Percentiles rank a stretch among this genome's conserved stretches.
Evolutionary conservation across 2,329 filamentous ascomycete species (phyloP).

Genomic region (Epichloe uncinata): DNA sequence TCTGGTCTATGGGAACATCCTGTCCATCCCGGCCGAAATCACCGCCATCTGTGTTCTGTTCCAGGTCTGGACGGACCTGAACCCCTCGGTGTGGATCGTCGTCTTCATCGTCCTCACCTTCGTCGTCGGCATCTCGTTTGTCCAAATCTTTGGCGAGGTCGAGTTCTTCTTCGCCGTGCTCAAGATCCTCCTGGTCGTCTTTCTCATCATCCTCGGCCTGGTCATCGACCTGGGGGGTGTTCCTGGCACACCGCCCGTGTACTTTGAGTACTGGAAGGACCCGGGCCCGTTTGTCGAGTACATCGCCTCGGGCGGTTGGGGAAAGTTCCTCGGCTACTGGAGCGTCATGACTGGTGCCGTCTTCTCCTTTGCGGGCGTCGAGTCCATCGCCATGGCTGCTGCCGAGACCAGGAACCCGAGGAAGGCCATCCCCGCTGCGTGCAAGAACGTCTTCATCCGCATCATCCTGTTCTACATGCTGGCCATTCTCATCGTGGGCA

Average conservation of each 20-base stretch:
- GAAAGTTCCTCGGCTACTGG: slow-evolving; percentile 53
- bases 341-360: slow-evolving; percentile 50
- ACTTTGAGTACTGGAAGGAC: slow-evolving; percentile 56
- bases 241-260: slow-evolving; percentile 42
- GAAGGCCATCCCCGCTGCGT: slow-evolving; percentile 39
- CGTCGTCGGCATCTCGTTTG: slow-evolving; percentile 42
- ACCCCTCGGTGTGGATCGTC: slow-evolving; percentile 35
- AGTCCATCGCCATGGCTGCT: slow-evolving; percentile 47
- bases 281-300: slow-evolving; percentile 57
- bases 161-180: slow-evolving; percentile 38
- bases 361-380: slow-evolving; percentile 55
- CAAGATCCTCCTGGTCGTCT: slow-evolving; percentile 48
- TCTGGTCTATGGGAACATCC: slow-evolving; percentile 39
- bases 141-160: slow-evolving; percentile 47
- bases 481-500: slow-evolving; percentile 56
- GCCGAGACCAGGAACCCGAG: slow-evolving; percentile 44
- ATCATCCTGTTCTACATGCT: slow-evolving; percentile 51
- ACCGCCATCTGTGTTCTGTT: slow-evolving; percentile 50
- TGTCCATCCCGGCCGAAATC: slow-evolving; percentile 46
- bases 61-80: slow-evolving; percentile 48
- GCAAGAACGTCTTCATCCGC: slow-evolving; percentile 43
- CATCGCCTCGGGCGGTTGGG: slow-evolving; percentile 43
- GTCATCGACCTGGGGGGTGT: slow-evolving; percentile 50
- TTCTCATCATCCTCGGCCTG: slow-evolving; percentile 47
- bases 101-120: slow-evolving; percentile 37